phyloP scores from a whole-genome alignment of 2,329 filamentous ascomycete species.

The Phialophora expanda region DNA sequence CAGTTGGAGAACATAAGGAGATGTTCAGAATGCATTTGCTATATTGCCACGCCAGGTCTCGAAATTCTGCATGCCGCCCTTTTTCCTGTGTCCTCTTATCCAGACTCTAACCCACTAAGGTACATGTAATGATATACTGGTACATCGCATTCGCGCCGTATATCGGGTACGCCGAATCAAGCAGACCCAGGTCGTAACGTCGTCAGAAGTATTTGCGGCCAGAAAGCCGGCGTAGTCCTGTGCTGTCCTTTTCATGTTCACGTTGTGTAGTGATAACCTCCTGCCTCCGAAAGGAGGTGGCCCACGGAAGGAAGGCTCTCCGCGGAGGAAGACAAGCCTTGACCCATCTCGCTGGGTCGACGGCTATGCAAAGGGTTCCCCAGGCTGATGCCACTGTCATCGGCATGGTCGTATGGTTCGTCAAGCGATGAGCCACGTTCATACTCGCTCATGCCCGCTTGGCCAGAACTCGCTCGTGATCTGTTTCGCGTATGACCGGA shows the following conservation, averaged over 20 bases:
- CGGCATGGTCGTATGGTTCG: slow-evolving; percentile 33
- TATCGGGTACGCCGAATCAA: slow-evolving; percentile 10
- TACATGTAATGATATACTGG: slow-evolving; percentile 13
- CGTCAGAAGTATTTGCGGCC: slow-evolving; percentile 9
- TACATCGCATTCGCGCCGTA: slow-evolving; percentile 10
- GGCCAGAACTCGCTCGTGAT: slow-evolving; percentile 35
- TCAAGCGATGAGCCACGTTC: slow-evolving; percentile 23
- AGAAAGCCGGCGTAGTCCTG: not conserved
- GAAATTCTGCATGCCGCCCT: not conserved
- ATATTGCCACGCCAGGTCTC: not conserved
- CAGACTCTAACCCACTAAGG: slow-evolving; percentile 2
- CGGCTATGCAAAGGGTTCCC: slow-evolving; percentile 30
- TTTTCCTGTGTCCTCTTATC: not conserved
- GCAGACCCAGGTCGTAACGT: slow-evolving; percentile 15
- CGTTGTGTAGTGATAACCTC: slow-evolving; percentile 24
- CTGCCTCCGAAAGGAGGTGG: slow-evolving; percentile 26
- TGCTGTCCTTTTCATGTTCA: slow-evolving; percentile 13
- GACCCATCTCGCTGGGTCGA: slow-evolving; percentile 29
- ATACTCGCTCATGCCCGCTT: slow-evolving; percentile 24
- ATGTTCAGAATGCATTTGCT: slow-evolving; percentile 11
- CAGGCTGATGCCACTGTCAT: slow-evolving; percentile 39
- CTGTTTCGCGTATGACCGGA: slow-evolving; percentile 26
- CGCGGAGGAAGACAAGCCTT: slow-evolving; percentile 8
- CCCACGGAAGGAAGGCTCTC: slow-evolving; percentile 30
- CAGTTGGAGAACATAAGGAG: too few species aligned